Conservation (phyloP, 2,329 filamentous ascomycete species). For the Cryphonectria parasitica region DNA sequence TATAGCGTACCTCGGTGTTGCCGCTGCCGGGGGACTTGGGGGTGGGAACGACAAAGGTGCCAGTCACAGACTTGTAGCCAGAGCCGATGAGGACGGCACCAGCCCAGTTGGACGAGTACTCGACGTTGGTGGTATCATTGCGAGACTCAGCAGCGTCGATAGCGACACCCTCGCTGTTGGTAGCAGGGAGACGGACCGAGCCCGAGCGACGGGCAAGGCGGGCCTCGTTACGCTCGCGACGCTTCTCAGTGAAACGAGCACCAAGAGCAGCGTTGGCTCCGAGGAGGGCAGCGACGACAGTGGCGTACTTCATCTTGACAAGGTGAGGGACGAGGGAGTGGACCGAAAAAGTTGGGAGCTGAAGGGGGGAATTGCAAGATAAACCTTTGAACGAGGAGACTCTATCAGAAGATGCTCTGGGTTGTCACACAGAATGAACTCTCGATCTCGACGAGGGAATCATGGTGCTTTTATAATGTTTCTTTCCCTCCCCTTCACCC, state of each 20-base stretch:
- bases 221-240: slow-evolving; percentile 25
- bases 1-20: slow-evolving; percentile 31
- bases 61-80: slow-evolving; percentile 56
- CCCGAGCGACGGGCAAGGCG: slow-evolving; percentile 12
- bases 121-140: slow-evolving; percentile 24
- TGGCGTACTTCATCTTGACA: slow-evolving; percentile 25
- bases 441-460: neutral
- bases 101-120: slow-evolving; percentile 54
- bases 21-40: slow-evolving; percentile 45
- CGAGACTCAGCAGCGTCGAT: slow-evolving; percentile 3
- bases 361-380: neutral
- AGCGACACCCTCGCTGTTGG: slow-evolving; percentile 15
- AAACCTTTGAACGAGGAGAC: neutral
- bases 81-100: slow-evolving; percentile 57
- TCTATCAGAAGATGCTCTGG: neutral
- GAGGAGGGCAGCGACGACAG: slow-evolving; percentile 15
- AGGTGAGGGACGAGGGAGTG: neutral
- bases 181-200: slow-evolving; percentile 24
- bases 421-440: neutral
- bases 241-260: slow-evolving; percentile 26
- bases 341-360: neutral
- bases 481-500: too few relatives aligned
- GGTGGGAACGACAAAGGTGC: slow-evolving; percentile 56
- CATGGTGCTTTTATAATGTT: neutral
- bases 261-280: slow-evolving; percentile 20